Evolutionary conservation across 176 grass and related monocot genomes (phyloP).

Genomic region (Oryza punctata): DNA sequence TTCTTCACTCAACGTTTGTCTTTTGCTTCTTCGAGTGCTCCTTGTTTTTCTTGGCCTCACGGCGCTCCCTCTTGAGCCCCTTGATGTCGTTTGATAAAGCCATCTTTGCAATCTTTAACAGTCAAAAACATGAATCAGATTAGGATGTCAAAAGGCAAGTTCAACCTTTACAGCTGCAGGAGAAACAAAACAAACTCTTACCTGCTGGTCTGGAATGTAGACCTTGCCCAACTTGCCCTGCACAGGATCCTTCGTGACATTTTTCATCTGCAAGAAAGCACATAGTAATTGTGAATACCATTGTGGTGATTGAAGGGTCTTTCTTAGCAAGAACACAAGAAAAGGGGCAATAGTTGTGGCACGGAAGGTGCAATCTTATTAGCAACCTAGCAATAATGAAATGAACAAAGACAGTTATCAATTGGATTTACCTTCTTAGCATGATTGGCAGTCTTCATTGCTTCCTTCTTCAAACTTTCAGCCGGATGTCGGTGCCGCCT

Average conservation of each 20-base stretch:
- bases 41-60: conserved; percentile 81
- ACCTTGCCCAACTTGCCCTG: conserved; percentile 66
- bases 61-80: conserved; percentile 77
- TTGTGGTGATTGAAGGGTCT: not conserved
- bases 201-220: conserved; percentile 85
- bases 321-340: not conserved
- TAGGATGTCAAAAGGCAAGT: conserved; percentile 6
- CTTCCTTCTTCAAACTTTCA: conserved; percentile 66
- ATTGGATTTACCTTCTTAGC: conserved; percentile 57
- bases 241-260: conserved; percentile 64
- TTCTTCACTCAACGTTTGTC: conserved; percentile 44
- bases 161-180: not conserved
- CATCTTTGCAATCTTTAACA: conserved; percentile 66
- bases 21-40: conserved; percentile 77
- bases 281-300: not conserved
- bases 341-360: not conserved
- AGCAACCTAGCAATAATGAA: not conserved
- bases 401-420: conserved; percentile 17
- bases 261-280: conserved; percentile 70
- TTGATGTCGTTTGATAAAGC: conserved; percentile 49
- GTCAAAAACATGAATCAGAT: conserved; percentile 26
- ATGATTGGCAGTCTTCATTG: conserved; percentile 68
- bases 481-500: conserved; percentile 61
- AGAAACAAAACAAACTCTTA: conserved; percentile 19
- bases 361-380: not conserved